Conservation (phyloP, 768 basidiomycete genomes). For the Tylopilus sp. region DNA sequence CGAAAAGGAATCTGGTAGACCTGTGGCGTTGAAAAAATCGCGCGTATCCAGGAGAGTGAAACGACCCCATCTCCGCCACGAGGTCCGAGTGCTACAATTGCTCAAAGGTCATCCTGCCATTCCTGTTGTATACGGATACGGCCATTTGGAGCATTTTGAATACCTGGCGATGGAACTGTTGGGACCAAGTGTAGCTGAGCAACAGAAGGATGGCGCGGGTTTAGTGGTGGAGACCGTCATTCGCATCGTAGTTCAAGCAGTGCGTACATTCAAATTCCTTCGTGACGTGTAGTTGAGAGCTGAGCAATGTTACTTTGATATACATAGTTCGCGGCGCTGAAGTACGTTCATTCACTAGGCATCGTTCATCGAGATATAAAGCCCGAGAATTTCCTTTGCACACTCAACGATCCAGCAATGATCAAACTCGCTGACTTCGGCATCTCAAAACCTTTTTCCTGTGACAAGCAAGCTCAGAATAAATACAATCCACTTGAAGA, state of each 20-base stretch:
- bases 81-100: neutral
- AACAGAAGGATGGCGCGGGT: neutral
- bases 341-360: neutral
- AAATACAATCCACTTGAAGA: neutral
- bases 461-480: neutral
- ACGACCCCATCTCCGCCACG: neutral
- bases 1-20: neutral
- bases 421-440: conserved; percentile 4
- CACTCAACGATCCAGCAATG: neutral
- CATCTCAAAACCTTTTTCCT: neutral
- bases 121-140: neutral
- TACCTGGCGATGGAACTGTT: neutral
- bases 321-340: neutral
- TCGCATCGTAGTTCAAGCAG: neutral
- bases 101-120: neutral
- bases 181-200: neutral
- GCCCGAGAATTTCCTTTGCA: conserved; percentile 1
- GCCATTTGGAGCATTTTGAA: conserved; percentile 1
- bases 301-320: neutral
- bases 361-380: conserved; percentile 1
- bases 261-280: neutral
- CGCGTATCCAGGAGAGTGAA: neutral
- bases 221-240: neutral
- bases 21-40: neutral
- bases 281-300: no score